Conservation (phyloP, 768 basidiomycete genomes). For the Lactarius hatsudake region DNA sequence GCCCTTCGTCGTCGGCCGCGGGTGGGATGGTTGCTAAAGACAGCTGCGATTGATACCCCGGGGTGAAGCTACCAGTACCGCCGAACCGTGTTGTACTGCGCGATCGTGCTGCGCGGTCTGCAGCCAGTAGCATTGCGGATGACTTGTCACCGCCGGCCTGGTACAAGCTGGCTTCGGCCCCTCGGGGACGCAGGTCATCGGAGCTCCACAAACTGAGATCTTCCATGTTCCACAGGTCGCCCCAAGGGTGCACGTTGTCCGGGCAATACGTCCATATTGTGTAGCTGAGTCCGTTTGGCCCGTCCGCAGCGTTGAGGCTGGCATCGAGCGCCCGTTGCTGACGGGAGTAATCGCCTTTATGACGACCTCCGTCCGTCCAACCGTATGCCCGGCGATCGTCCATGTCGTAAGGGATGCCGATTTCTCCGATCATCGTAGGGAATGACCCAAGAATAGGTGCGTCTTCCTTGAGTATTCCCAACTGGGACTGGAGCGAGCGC, state of each 20-base stretch:
- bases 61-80: not conserved
- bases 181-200: constrained; percentile 55
- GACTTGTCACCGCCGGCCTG: constrained; percentile 37
- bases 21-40: constrained; percentile 38
- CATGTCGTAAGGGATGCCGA: constrained; percentile 94
- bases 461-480: constrained; percentile 76
- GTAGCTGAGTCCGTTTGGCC: constrained; percentile 68
- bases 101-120: constrained; percentile 26
- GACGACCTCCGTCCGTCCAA: constrained; percentile 61
- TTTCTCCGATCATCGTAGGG: constrained; percentile 93
- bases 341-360: constrained; percentile 68
- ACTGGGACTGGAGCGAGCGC: constrained; percentile 75
- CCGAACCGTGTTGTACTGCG: constrained; percentile 11
- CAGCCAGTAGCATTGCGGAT: constrained; percentile 40
- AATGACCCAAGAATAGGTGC: constrained; percentile 62
- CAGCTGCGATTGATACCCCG: constrained; percentile 35
- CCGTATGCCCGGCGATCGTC: constrained; percentile 85
- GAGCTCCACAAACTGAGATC: constrained; percentile 86
- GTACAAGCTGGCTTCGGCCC: constrained; percentile 30
- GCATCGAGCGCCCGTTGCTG: constrained; percentile 90
- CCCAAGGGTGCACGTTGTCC: constrained; percentile 83
- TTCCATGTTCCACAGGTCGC: constrained; percentile 96
- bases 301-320: constrained; percentile 75
- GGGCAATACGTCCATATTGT: constrained; percentile 89
- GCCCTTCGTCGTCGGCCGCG: constrained; percentile 26